Percentiles rank a stretch among this genome's conserved stretches.
These are phyloP conservation scores for Amaranthus palmeri DNA, from an alignment of 148 eudicot species.

Conservation along the genomic window DNA sequence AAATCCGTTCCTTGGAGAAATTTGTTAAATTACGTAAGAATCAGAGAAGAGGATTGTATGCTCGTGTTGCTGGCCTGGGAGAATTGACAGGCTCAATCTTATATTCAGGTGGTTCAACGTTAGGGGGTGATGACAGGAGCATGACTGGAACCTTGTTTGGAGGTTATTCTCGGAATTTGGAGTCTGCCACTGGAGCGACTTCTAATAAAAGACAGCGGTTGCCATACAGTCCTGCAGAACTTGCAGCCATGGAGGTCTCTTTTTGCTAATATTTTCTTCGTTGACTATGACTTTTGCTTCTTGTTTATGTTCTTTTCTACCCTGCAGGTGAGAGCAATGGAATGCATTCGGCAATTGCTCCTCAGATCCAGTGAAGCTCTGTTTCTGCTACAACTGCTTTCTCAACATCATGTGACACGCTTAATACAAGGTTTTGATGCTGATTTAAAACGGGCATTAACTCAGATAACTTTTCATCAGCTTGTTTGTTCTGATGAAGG, in stretches of 20 bases:
- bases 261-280: not conserved
- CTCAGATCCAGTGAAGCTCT: constrained; percentile 92
- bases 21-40: constrained; percentile 75
- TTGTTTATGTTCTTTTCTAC: constrained; percentile 1
- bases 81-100: constrained; percentile 88
- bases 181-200: constrained; percentile 47
- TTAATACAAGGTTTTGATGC: constrained; percentile 72
- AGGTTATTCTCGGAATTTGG: constrained; percentile 51
- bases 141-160: constrained; percentile 72
- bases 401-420: constrained; percentile 77
- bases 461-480: constrained; percentile 82
- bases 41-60: constrained; percentile 94
- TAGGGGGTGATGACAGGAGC: constrained; percentile 64
- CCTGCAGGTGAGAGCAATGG: constrained; percentile 92
- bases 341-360: constrained; percentile 89
- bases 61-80: constrained; percentile 87
- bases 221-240: constrained; percentile 80
- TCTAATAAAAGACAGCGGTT: constrained; percentile 86
- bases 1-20: constrained; percentile 82
- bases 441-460: constrained; percentile 39
- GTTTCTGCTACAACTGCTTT: constrained; percentile 82
- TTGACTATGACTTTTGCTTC: not conserved
- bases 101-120: constrained; percentile 56
- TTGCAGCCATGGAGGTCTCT: constrained; percentile 90
- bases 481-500: constrained; percentile 96